Evolutionary conservation across 371 early-diverging fungal genomes (phyloP).

Genomic region (Rhizopus sp.): DNA sequence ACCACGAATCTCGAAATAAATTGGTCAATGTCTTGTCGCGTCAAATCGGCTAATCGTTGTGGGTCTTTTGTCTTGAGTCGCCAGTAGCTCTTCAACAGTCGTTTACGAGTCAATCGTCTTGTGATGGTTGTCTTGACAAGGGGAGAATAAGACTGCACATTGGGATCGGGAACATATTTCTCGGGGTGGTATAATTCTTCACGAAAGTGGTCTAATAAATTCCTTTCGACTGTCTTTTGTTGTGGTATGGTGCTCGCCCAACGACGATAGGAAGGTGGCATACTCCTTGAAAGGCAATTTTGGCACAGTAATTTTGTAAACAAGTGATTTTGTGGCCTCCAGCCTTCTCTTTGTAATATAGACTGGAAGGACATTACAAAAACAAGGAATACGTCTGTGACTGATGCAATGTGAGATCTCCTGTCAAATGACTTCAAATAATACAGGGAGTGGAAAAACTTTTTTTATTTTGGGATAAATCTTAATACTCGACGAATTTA

Average conservation of each 20-base stretch:
- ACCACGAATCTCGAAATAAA: constrained; percentile 7
- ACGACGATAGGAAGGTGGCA: background rate
- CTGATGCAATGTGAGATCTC: too few relatives aligned
- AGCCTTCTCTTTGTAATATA: constrained; percentile 32
- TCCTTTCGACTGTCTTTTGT: background rate
- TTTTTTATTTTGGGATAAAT: too few relatives aligned
- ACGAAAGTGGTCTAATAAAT: constrained; percentile 13
- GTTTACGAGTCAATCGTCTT: constrained; percentile 16
- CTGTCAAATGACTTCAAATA: too few relatives aligned
- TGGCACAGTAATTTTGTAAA: constrained; percentile 32
- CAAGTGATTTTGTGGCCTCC: constrained; percentile 29
- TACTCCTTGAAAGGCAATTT: constrained; percentile 34
- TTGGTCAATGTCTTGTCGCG: constrained; percentile 15
- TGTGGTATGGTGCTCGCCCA: constrained; percentile 5
- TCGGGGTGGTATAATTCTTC: constrained; percentile 22
- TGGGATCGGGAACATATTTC: background rate
- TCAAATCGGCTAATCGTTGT: constrained; percentile 3
- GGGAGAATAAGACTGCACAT: background rate
- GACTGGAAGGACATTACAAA: constrained; percentile 34
- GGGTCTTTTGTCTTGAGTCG: constrained; percentile 5
- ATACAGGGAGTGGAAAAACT: too few relatives aligned
- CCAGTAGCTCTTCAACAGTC: constrained; percentile 12
- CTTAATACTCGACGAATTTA: too few relatives aligned
- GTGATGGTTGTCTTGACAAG: constrained; percentile 6
- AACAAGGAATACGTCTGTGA: background rate